Evolutionary conservation across 1,284 basidiomycete genomes (phyloP).

Genomic region (Boletus hoseneyae): DNA sequence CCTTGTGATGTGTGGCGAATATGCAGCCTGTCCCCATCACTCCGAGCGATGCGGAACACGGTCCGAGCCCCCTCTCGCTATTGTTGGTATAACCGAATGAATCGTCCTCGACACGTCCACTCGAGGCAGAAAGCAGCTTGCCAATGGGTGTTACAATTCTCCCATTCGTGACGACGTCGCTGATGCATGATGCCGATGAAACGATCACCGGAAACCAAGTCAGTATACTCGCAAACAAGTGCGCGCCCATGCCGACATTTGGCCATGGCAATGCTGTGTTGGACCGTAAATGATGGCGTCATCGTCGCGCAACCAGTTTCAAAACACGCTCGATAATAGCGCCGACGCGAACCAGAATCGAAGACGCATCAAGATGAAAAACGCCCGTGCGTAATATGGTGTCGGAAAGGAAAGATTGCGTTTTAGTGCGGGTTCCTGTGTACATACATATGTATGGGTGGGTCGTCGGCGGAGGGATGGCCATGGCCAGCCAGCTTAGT

Average conservation of each 20-base stretch:
- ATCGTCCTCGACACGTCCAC: slow-evolving; percentile 1
- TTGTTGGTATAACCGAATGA: too few species aligned
- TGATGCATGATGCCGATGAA: background rate
- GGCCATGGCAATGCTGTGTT: slow-evolving; percentile 21
- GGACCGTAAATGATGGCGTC: slow-evolving; percentile 1
- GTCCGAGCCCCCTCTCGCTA: too few species aligned
- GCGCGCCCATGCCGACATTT: slow-evolving; percentile 8
- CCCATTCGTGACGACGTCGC: too few species aligned
- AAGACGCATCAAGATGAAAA: slow-evolving; percentile 2
- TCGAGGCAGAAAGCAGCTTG: slow-evolving; percentile 1
- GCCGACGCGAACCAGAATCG: slow-evolving; percentile 3
- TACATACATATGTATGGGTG: too few species aligned
- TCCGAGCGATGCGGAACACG: slow-evolving; percentile 11
- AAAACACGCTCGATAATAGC: background rate
- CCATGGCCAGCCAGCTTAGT: background rate
- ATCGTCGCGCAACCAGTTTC: background rate
- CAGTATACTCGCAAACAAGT: background rate
- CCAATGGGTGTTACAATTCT: background rate
- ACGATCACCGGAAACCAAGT: slow-evolving; percentile 1
- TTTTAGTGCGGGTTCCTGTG: slow-evolving; percentile 11
- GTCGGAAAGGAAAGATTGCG: slow-evolving; percentile 6
- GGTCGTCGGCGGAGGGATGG: slow-evolving; percentile 22
- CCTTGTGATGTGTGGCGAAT: slow-evolving; percentile 1
- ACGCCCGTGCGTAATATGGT: background rate
- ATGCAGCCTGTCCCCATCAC: background rate